phyloP scores from a whole-genome alignment of 192 early-diverging fungal species.

The Gaertneriomyces sp. region DNA sequence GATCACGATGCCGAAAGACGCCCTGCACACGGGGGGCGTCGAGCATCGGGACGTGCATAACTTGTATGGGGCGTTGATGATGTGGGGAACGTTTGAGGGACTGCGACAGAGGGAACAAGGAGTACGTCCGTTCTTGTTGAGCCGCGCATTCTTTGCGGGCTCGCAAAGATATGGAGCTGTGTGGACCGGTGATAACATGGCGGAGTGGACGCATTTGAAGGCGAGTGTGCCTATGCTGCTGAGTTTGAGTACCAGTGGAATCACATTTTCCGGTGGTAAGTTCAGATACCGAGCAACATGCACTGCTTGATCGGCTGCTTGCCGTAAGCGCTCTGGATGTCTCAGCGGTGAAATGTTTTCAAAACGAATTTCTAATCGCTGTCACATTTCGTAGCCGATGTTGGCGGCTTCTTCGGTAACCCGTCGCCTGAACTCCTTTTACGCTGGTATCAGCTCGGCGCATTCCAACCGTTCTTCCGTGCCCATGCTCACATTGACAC shows the following conservation, averaged over 20 bases:
- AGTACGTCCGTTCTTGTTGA: slow-evolving; percentile 85
- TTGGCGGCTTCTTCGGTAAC: slow-evolving; percentile 97
- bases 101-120: slow-evolving; percentile 36
- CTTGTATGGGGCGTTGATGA: slow-evolving; percentile 82
- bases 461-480: slow-evolving; percentile 96
- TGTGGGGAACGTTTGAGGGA: slow-evolving; percentile 82
- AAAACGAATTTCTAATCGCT: slow-evolving; percentile 12
- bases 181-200: slow-evolving; percentile 98
- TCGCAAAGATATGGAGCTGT: slow-evolving; percentile 92
- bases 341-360: neutral
- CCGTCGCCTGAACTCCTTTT: slow-evolving; percentile 81
- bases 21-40: slow-evolving; percentile 76
- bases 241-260: slow-evolving; percentile 79
- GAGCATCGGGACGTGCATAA: slow-evolving; percentile 98
- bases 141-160: slow-evolving; percentile 95
- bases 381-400: slow-evolving; percentile 63
- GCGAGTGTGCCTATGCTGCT: slow-evolving; percentile 86
- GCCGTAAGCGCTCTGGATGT: neutral
- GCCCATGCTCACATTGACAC: slow-evolving; percentile 98
- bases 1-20: slow-evolving; percentile 93
- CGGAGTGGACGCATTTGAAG: slow-evolving; percentile 81
- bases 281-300: neutral
- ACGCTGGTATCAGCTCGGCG: slow-evolving; percentile 97
- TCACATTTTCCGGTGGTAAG: slow-evolving; percentile 77
- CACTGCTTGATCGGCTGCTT: too few species aligned